Conservation (phyloP, 345 rosid genomes). For the Schrenkiella parvula region DNA sequence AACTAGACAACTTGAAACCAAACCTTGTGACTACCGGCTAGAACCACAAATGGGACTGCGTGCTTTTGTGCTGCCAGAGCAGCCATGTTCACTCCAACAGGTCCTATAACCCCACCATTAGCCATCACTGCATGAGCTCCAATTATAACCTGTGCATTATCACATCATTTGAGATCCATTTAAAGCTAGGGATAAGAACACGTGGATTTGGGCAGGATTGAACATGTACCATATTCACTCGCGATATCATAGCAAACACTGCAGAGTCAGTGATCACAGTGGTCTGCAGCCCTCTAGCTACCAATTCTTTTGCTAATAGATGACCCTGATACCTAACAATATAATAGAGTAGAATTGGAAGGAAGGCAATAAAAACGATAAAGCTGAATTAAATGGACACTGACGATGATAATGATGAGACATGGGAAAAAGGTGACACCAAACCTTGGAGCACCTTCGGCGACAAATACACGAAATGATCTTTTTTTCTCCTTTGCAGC, state of each 20-base stretch:
- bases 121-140: conserved; percentile 99
- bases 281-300: conserved; percentile 88
- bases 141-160: conserved; percentile 69
- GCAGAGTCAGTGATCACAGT: conserved; percentile 94
- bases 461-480: conserved; percentile 92
- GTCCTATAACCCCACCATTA: conserved; percentile 95
- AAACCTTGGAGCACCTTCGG: conserved; percentile 99
- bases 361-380: not conserved
- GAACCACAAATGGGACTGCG: conserved; percentile 97
- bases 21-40: conserved; percentile 98
- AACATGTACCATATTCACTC: conserved; percentile 80
- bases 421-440: conserved; percentile 11
- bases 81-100: conserved; percentile 97
- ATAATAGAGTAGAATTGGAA: not conserved
- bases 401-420: not conserved
- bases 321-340: conserved; percentile 86
- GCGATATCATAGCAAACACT: conserved; percentile 96
- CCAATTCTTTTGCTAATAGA: conserved; percentile 85
- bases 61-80: conserved; percentile 97
- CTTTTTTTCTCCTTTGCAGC: conserved; percentile 97
- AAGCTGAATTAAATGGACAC: not conserved
- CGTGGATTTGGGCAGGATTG: not conserved
- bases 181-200: conserved; percentile 2
- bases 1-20: not conserved
- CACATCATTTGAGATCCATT: conserved; percentile 18